Evolutionary conservation across 1,284 basidiomycete species (phyloP).

Genomic region (Ceratobasidium sp.): DNA sequence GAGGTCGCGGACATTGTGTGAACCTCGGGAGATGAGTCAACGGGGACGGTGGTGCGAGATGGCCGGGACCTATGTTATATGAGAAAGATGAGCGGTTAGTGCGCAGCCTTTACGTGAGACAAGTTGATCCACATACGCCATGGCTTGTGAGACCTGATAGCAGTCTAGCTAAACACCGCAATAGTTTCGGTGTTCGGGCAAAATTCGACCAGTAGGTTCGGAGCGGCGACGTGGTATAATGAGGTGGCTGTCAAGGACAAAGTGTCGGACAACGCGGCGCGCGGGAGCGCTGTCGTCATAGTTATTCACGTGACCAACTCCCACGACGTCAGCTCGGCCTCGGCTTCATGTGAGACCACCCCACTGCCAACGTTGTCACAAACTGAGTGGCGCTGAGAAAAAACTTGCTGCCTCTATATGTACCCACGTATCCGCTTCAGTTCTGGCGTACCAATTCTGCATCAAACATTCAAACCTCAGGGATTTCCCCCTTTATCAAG

Average conservation of each 20-base stretch:
- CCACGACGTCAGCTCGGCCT: conserved; percentile 3
- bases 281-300: background rate
- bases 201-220: background rate
- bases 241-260: conserved; percentile 8
- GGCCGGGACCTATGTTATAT: conserved; percentile 28
- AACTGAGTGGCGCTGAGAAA: too few relatives aligned
- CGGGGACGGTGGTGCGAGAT: conserved; percentile 29
- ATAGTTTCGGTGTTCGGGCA: conserved; percentile 1
- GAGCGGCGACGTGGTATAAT: conserved; percentile 17
- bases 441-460: too few relatives aligned
- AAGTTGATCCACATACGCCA: conserved; percentile 12
- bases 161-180: background rate
- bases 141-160: background rate
- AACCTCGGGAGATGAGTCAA: conserved; percentile 18
- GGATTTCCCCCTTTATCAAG: too few relatives aligned
- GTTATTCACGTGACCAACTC: conserved; percentile 10
- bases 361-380: background rate
- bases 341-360: background rate
- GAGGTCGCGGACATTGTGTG: conserved; percentile 30
- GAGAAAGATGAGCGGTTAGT: background rate
- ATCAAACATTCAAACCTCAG: too few relatives aligned
- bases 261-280: background rate
- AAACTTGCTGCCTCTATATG: too few relatives aligned
- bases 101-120: conserved; percentile 20
- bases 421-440: too few relatives aligned